phyloP scores from a whole-genome alignment of 495 filamentous ascomycete species.

The Astrothelium subdiscretum region DNA sequence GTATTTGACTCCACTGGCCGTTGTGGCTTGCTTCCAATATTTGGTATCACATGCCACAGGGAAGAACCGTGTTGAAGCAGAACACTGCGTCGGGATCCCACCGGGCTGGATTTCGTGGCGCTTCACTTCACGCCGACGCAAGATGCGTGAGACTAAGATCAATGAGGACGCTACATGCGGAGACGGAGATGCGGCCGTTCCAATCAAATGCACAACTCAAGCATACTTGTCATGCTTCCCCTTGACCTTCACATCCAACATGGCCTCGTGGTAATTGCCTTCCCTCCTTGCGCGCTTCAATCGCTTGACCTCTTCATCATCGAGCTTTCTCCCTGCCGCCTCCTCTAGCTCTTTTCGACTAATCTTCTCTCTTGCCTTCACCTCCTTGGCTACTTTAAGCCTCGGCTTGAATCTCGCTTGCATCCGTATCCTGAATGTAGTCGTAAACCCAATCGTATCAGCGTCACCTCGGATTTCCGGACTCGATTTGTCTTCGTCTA shows the following conservation, averaged over 20 bases:
- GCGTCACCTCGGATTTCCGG: conserved; percentile 73
- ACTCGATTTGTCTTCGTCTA: conserved; percentile 23
- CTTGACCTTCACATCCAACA: conserved; percentile 85
- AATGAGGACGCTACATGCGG: background rate
- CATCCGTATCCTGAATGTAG: conserved; percentile 77
- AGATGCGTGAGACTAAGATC: background rate
- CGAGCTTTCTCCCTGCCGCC: conserved; percentile 59
- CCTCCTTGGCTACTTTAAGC: conserved; percentile 62
- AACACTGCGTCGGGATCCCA: background rate
- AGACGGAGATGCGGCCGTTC: background rate
- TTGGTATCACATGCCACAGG: background rate
- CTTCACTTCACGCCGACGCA: background rate
- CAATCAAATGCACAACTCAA: conserved; percentile 15
- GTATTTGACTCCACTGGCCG: background rate
- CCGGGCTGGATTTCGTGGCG: background rate
- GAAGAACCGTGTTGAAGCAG: background rate
- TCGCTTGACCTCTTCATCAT: conserved; percentile 73
- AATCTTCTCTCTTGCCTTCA: conserved; percentile 72
- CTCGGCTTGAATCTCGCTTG: conserved; percentile 87
- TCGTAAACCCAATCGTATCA: conserved; percentile 55
- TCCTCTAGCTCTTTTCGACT: conserved; percentile 80
- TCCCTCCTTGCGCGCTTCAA: conserved; percentile 76
- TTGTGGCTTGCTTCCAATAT: background rate
- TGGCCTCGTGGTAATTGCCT: conserved; percentile 79
- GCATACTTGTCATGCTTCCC: conserved; percentile 95